Conservation (phyloP, 164 flowering plant species). For the Sedum album region DNA sequence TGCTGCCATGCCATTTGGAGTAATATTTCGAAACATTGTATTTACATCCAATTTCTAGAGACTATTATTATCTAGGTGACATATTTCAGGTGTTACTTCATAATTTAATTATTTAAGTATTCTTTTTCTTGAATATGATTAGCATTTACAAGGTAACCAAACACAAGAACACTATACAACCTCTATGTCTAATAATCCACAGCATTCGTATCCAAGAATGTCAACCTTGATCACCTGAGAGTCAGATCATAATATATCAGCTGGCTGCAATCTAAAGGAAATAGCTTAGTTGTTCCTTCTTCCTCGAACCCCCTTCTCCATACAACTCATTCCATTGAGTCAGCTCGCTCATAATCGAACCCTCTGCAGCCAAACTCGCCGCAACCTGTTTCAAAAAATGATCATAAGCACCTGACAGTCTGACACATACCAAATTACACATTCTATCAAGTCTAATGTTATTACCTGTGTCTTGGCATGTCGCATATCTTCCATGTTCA, state of each 20-base stretch:
- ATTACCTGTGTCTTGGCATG: conserved; percentile 91
- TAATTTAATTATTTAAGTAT: no score
- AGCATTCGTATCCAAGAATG: neutral
- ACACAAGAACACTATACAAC: neutral
- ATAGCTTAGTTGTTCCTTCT: conserved; percentile 60
- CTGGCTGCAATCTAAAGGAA: conserved; percentile 34
- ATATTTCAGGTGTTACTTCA: no score
- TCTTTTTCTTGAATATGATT: neutral
- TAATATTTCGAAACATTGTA: no score
- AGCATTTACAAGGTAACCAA: neutral
- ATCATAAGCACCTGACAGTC: neutral
- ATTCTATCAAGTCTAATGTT: neutral
- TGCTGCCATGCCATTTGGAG: no score
- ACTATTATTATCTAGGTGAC: no score
- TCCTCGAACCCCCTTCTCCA: conserved; percentile 81
- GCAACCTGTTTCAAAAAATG: conserved; percentile 43
- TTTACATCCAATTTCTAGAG: no score
- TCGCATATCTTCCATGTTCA: conserved; percentile 89
- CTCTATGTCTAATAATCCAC: neutral
- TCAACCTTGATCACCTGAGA: neutral
- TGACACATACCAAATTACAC: neutral
- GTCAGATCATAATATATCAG: neutral
- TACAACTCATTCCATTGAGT: conserved; percentile 76
- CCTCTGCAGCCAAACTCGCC: conserved; percentile 64
- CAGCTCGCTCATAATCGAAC: conserved; percentile 56